phyloP scores from a whole-genome alignment of 2,329 filamentous ascomycete genomes.

The Paecilomyces dactylethromorphus region DNA sequence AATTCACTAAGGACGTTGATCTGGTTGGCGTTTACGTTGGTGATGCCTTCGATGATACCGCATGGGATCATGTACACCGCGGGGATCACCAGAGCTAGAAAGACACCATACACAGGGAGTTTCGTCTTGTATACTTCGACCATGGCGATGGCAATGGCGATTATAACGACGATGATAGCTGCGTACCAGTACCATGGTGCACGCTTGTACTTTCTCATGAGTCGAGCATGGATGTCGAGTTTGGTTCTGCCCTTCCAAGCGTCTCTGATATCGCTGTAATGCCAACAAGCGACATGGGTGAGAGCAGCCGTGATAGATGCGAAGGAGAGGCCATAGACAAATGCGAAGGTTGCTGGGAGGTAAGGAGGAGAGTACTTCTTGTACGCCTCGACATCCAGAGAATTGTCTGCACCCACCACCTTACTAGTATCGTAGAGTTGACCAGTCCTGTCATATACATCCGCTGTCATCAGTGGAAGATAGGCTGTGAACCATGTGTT shows the following conservation, averaged over 20 bases:
- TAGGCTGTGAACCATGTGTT: slow-evolving; percentile 50
- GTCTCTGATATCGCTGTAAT: slow-evolving; percentile 21
- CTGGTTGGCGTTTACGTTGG: slow-evolving; percentile 39
- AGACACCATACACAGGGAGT: slow-evolving; percentile 38
- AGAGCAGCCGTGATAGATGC: slow-evolving; percentile 53
- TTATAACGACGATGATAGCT: slow-evolving; percentile 25
- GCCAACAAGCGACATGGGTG: slow-evolving; percentile 22
- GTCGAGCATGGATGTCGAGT: slow-evolving; percentile 35
- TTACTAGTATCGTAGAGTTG: slow-evolving; percentile 51
- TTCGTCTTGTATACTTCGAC: slow-evolving; percentile 38
- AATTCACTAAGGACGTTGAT: slow-evolving; percentile 40
- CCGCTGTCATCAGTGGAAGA: slow-evolving; percentile 52
- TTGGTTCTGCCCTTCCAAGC: slow-evolving; percentile 28
- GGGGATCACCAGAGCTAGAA: slow-evolving; percentile 36
- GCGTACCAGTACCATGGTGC: slow-evolving; percentile 40
- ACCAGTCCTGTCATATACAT: slow-evolving; percentile 57
- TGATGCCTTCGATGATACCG: slow-evolving; percentile 39
- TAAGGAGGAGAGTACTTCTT: slow-evolving; percentile 58
- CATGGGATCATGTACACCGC: slow-evolving; percentile 39
- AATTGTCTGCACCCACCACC: slow-evolving; percentile 47
- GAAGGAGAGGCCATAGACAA: slow-evolving; percentile 54
- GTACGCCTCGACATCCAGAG: slow-evolving; percentile 55
- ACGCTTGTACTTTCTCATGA: slow-evolving; percentile 32
- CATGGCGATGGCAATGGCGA: slow-evolving; percentile 22
- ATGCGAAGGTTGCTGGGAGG: slow-evolving; percentile 50